Evolutionary conservation across 2,329 filamentous ascomycete species (phyloP).

Genomic region (Botrytis deweyae): DNA sequence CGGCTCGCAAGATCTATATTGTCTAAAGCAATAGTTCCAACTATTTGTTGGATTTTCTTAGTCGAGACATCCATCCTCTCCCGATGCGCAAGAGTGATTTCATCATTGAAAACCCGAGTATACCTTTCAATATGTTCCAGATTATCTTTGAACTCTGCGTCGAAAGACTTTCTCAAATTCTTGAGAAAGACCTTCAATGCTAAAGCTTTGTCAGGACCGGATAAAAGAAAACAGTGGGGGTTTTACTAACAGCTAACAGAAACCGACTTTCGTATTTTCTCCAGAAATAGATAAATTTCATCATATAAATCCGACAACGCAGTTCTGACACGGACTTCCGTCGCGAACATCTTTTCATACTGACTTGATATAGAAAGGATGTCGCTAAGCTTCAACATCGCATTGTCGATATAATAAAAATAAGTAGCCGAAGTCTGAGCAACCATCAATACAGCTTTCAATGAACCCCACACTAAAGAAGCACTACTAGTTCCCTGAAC

Average conservation of each 20-base stretch:
- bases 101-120: slow-evolving; percentile 19
- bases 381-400: slow-evolving; percentile 18
- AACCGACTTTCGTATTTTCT: slow-evolving; percentile 12
- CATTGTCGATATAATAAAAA: slow-evolving; percentile 16
- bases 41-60: slow-evolving; percentile 9
- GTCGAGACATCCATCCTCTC: slow-evolving; percentile 10
- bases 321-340: slow-evolving; percentile 9
- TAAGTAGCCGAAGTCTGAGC: slow-evolving; percentile 20
- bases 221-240: too few relatives aligned
- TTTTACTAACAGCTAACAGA: slow-evolving; percentile 8
- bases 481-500: slow-evolving; percentile 17
- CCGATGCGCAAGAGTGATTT: slow-evolving; percentile 18
- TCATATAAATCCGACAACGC: slow-evolving; percentile 14
- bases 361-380: slow-evolving; percentile 12
- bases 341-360: slow-evolving; percentile 20
- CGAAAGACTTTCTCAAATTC: slow-evolving; percentile 15
- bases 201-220: not conserved
- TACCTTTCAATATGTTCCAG: slow-evolving; percentile 19
- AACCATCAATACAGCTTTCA: slow-evolving; percentile 19
- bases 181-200: slow-evolving; percentile 15
- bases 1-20: not conserved
- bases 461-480: slow-evolving; percentile 17
- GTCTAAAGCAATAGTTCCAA: slow-evolving; percentile 5
- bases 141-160: slow-evolving; percentile 17
- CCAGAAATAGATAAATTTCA: slow-evolving; percentile 17